These are phyloP conservation scores for Diaporthe helianthi DNA, from an alignment of 2,329 filamentous ascomycete species.

Conservation along the genomic window DNA sequence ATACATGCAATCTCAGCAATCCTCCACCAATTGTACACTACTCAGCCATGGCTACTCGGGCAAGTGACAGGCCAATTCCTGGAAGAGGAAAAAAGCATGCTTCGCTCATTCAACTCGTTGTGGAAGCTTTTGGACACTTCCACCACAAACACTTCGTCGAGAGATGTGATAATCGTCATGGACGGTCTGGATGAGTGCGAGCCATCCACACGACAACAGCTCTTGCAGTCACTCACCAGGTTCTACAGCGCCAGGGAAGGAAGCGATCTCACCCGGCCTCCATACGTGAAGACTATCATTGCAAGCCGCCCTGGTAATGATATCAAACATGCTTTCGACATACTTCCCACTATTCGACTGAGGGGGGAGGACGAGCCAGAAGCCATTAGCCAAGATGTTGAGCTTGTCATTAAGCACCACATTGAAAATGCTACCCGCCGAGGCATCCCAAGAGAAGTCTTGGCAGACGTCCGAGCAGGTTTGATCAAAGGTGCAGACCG, in stretches of 20 bases:
- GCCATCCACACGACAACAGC: slow-evolving; percentile 6
- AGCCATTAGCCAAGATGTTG: slow-evolving; percentile 35
- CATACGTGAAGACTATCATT: slow-evolving; percentile 35
- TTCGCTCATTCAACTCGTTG: slow-evolving; percentile 10
- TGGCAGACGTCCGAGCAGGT: slow-evolving; percentile 28
- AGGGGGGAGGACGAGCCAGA: slow-evolving; percentile 36
- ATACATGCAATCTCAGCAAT: slow-evolving; percentile 19
- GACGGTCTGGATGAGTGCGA: slow-evolving; percentile 38
- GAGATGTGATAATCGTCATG: slow-evolving; percentile 35
- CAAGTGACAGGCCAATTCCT: background rate
- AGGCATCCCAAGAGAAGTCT: slow-evolving; percentile 28
- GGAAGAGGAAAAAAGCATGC: background rate
- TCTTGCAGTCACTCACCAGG: slow-evolving; percentile 30
- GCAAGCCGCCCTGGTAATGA: slow-evolving; percentile 36
- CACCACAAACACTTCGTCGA: slow-evolving; percentile 4
- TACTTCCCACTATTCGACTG: slow-evolving; percentile 32
- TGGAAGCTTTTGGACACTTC: slow-evolving; percentile 24
- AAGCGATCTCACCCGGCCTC: slow-evolving; percentile 16
- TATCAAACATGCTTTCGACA: slow-evolving; percentile 36
- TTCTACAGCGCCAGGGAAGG: slow-evolving; percentile 19
- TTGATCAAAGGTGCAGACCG: slow-evolving; percentile 35
- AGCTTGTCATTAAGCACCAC: slow-evolving; percentile 31
- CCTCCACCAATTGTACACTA: slow-evolving; percentile 33
- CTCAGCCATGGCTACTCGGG: slow-evolving; percentile 17
- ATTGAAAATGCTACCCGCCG: slow-evolving; percentile 34